Percentiles rank a stretch among this genome's conserved stretches.
These are phyloP conservation scores for Asclepias syriaca DNA, from an alignment of 257 asterid species.

Conservation along the genomic window DNA sequence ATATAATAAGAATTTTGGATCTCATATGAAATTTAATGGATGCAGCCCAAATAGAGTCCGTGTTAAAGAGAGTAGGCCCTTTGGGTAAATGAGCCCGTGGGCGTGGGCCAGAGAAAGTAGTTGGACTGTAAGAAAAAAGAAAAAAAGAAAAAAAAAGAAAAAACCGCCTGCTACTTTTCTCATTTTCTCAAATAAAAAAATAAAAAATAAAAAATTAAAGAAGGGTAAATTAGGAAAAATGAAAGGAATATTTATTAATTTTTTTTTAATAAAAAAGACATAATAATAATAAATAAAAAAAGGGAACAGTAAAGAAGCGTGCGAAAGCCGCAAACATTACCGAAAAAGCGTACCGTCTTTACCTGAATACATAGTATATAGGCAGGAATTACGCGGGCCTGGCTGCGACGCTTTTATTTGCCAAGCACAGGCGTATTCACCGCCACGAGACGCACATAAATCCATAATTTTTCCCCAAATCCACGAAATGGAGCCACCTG, in stretches of 20 bases:
- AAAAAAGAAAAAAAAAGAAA: too few relatives aligned
- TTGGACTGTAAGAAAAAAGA: too few relatives aligned
- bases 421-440: background rate
- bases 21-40: too few relatives aligned
- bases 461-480: background rate
- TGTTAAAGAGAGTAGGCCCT: background rate
- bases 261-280: background rate
- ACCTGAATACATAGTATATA: background rate
- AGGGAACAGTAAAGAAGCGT: background rate
- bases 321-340: background rate
- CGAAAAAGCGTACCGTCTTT: background rate
- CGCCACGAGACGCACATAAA: background rate
- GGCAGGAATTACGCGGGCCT: too few relatives aligned
- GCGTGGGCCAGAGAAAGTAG: background rate
- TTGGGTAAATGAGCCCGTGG: background rate
- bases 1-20: too few relatives aligned
- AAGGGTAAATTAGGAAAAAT: too few relatives aligned
- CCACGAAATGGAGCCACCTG: background rate
- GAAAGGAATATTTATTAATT: too few relatives aligned
- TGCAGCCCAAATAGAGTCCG: background rate
- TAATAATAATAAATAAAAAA: too few relatives aligned
- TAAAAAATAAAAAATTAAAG: too few relatives aligned
- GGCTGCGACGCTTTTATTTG: background rate
- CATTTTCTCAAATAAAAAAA: too few relatives aligned
- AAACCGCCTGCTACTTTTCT: too few relatives aligned